Percentiles rank a stretch among this genome's conserved stretches.
phyloP scores from a whole-genome alignment of 352 stramenopile species.

The Phytophthora fragariaefolia region DNA sequence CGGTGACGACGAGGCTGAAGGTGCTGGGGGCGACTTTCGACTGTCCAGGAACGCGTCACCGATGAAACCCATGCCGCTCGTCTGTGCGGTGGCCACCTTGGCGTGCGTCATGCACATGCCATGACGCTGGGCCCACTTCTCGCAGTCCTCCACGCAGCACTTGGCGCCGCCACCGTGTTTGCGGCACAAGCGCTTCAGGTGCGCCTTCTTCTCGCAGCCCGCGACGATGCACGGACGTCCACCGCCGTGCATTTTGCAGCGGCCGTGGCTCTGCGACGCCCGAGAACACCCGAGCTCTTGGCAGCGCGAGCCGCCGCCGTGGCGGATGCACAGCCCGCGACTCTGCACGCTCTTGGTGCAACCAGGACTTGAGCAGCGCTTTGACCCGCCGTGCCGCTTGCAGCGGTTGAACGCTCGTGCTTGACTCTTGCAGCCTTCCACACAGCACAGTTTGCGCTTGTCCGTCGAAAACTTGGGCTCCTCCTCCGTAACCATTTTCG shows the following conservation, averaged over 20 bases:
- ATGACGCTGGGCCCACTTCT: conserved; percentile 87
- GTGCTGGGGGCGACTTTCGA: conserved; percentile 1
- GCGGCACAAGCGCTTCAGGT: conserved; percentile 82
- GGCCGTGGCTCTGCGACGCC: conserved; percentile 76
- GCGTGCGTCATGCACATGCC: conserved; percentile 89
- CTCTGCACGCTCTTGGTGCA: conserved; percentile 89
- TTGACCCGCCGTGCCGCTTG: conserved; percentile 85
- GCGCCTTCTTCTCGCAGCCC: conserved; percentile 85
- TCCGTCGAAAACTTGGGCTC: conserved; percentile 70
- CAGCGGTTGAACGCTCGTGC: conserved; percentile 84
- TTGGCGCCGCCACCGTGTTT: conserved; percentile 86
- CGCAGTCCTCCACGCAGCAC: conserved; percentile 65
- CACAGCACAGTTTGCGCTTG: conserved; percentile 75
- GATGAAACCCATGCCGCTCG: conserved; percentile 6
- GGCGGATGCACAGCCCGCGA: conserved; percentile 64
- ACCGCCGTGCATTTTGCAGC: conserved; percentile 70
- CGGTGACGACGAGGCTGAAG: conserved; percentile 18
- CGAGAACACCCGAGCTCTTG: conserved; percentile 57
- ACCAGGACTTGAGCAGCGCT: conserved; percentile 71
- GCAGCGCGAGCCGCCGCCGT: conserved; percentile 81
- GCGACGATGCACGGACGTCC: conserved; percentile 61
- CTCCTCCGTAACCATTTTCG: conserved; percentile 20
- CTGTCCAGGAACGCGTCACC: conserved; percentile 1
- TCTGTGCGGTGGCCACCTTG: conserved; percentile 41
- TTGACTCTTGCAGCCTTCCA: conserved; percentile 82